Evolutionary conservation across 2,329 filamentous ascomycete genomes (phyloP), one percentile per base, ranked within the genome.

Genomic region (Sporothrix euskadiensis): DNA sequence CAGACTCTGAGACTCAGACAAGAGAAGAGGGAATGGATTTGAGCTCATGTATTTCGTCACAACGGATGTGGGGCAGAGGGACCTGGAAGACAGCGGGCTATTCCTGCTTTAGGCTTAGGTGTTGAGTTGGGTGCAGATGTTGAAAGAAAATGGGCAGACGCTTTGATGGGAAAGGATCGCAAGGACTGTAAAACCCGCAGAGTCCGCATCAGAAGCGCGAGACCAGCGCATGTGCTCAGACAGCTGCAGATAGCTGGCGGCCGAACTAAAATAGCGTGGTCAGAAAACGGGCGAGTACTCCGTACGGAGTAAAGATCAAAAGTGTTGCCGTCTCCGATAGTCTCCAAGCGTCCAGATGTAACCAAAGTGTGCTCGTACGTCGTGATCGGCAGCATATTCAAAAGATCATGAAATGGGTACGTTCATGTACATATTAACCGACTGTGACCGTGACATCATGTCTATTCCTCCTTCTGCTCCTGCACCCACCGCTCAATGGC

Each of bases 401-500:
- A 35, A 35, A 35, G 26, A 26, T 56, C 22, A 14, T 61, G 57
- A 10, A 39, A 61, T 39, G 57, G 57, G 57, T 61, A 61, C n/a
- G 57, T 19, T 39, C n/a, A 8, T 61, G 16, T 65, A 44, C 57
- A 44, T 41, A 44, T 65, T 16, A 41, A 63, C 16, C 35, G 35
- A 35, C 26, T n/a, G 7, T 30, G 54, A 8, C 12, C 12, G 22
- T 30, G 35, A 26, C 35, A 10, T 16, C 22, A 47, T 32, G 59
- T 14, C 26, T 19, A 6, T 39, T 14, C 41, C 32, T 39, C 14
- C 22, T 30, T 16, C 4, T 54, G 16, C 12, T 26, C 22, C 32
- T 59, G 61, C 19, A 75, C 71, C 26, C 76, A 75, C 16, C 76
- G 70, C 71, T 80, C 77, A 1, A 84, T 75, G 26, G 78, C 76